Conservation (phyloP, 495 filamentous ascomycete genomes). For the Penicillium maclennaniae region DNA sequence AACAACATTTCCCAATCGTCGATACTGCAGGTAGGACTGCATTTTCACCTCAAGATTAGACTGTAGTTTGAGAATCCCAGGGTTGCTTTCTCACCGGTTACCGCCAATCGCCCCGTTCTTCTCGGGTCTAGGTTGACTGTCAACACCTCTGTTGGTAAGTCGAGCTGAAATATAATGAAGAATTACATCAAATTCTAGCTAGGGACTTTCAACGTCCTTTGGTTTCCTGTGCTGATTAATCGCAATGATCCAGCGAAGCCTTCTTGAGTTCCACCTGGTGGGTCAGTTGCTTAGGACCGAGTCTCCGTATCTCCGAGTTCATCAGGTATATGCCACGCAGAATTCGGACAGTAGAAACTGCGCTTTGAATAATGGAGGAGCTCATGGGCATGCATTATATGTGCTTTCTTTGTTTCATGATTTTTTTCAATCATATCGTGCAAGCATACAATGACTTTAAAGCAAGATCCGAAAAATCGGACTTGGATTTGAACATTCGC, state of each 20-base stretch:
- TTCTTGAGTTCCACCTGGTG: not conserved
- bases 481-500: not conserved
- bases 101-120: not conserved
- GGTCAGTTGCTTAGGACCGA: constrained; percentile 11
- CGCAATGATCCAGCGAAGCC: not conserved
- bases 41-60: constrained; percentile 20
- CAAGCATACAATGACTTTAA: not conserved
- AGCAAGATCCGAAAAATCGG: not conserved
- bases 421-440: not conserved
- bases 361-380: not conserved
- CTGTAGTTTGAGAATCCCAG: constrained; percentile 1
- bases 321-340: not conserved
- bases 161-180: too few relatives aligned
- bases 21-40: constrained; percentile 41
- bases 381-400: not conserved
- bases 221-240: constrained; percentile 11
- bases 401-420: not conserved
- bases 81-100: constrained; percentile 16
- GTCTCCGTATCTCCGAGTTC: not conserved
- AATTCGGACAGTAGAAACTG: not conserved
- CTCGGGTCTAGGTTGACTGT: too few relatives aligned
- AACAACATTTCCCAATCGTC: constrained; percentile 34
- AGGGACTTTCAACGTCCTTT: not conserved
- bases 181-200: not conserved
- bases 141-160: not conserved